Evolutionary conservation across 1,284 basidiomycete genomes (phyloP).

Genomic region (Hemileia vastatrix): DNA sequence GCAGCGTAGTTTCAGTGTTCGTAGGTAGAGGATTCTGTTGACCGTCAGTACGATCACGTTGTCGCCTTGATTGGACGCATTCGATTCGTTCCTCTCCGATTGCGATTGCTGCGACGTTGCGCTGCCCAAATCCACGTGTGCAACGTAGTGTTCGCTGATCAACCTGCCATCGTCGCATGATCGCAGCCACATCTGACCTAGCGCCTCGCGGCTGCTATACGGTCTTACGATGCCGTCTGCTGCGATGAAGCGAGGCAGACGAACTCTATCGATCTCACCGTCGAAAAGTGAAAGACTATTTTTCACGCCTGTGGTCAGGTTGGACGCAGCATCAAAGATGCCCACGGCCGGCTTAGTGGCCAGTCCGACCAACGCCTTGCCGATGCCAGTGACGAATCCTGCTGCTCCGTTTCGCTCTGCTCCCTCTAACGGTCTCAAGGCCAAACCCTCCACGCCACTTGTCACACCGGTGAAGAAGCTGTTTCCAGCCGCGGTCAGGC

Average conservation of each 20-base stretch:
- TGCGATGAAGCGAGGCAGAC: constrained; percentile 77
- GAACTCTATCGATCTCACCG: constrained; percentile 74
- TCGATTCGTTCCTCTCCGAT: no score
- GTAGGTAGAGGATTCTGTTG: constrained; percentile 69
- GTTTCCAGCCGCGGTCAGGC: constrained; percentile 80
- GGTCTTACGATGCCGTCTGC: constrained; percentile 72
- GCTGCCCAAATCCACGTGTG: no score
- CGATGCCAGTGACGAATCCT: constrained; percentile 95
- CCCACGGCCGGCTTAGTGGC: constrained; percentile 95
- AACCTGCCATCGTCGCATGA: constrained; percentile 79
- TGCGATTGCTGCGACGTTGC: no score
- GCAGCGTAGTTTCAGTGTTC: constrained; percentile 72
- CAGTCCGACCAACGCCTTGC: constrained; percentile 88
- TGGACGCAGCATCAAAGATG: constrained; percentile 88
- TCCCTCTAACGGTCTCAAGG: constrained; percentile 86
- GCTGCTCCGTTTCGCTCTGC: constrained; percentile 86
- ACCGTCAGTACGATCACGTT: constrained; percentile 73
- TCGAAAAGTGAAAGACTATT: constrained; percentile 97
- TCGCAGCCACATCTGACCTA: constrained; percentile 91
- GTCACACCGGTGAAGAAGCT: constrained; percentile 87
- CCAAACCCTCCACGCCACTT: constrained; percentile 88
- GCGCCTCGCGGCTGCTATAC: constrained; percentile 75
- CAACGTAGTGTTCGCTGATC: constrained; percentile 75
- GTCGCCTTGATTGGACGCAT: no score
- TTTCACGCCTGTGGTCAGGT: no score